phyloP scores from a whole-genome alignment of 2,329 filamentous ascomycete species.

The Penicillium sumatraense region DNA sequence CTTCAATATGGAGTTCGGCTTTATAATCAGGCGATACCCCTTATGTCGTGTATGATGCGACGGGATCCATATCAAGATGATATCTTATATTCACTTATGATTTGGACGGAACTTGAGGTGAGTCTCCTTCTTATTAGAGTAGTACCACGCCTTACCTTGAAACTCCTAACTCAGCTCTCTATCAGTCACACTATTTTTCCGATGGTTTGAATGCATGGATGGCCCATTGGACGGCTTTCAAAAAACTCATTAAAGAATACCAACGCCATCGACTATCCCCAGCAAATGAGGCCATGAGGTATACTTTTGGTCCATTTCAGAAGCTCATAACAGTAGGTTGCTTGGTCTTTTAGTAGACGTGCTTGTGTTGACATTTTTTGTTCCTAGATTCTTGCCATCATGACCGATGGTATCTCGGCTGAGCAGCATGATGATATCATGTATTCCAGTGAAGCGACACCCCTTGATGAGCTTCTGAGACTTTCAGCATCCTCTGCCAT shows the following conservation, averaged over 20 bases:
- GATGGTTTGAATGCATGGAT: neutral
- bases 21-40: neutral
- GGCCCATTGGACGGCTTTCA: neutral
- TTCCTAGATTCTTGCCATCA: conserved; percentile 1
- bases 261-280: neutral
- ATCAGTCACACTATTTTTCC: neutral
- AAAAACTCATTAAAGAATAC: neutral
- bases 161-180: neutral
- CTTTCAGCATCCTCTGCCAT: neutral
- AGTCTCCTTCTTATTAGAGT: neutral
- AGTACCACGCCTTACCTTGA: neutral
- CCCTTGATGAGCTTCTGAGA: neutral
- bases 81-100: neutral
- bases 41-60: neutral
- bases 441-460: neutral
- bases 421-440: neutral
- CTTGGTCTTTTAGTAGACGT: too few species aligned
- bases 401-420: neutral
- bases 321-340: neutral
- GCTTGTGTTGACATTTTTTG: neutral
- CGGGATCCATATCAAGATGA: neutral
- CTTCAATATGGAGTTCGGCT: neutral
- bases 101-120: conserved; percentile 1
- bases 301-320: neutral
- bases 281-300: neutral